Percentiles rank a stretch among this genome's conserved stretches.
phyloP scores from a whole-genome alignment of 495 filamentous ascomycete genomes.

The Trichoderma virens region DNA sequence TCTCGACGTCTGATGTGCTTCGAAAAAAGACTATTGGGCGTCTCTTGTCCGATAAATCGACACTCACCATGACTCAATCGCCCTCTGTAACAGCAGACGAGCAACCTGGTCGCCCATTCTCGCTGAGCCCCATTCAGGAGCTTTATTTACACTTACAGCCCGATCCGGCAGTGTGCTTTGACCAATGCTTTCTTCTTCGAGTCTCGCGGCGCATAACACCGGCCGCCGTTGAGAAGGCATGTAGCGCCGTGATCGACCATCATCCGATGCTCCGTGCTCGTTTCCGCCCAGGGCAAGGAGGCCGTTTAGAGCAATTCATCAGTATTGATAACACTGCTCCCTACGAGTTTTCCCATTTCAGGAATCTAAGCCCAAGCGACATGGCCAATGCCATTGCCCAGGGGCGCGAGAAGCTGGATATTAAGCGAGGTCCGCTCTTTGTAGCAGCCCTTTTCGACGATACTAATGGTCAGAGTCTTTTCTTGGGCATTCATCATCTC shows the following conservation, averaged over 20 bases:
- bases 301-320: too few species aligned
- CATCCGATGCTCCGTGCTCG: conserved; percentile 73
- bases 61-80: conserved; percentile 15
- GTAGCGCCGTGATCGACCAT: conserved; percentile 51
- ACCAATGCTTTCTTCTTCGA: conserved; percentile 59
- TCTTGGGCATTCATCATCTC: conserved; percentile 64
- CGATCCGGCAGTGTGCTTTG: conserved; percentile 60
- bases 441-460: conserved; percentile 37
- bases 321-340: too few species aligned
- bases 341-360: too few species aligned
- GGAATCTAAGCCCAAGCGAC: too few species aligned
- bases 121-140: conserved; percentile 63
- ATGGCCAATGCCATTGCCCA: too few species aligned
- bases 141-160: conserved; percentile 54
- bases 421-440: conserved; percentile 25
- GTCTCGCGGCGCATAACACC: conserved; percentile 43
- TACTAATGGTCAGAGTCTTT: conserved; percentile 36
- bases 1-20: conserved; percentile 20
- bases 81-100: conserved; percentile 25
- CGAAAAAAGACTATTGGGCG: conserved; percentile 17
- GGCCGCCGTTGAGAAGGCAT: conserved; percentile 40
- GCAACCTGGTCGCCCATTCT: conserved; percentile 34
- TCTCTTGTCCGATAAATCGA: conserved; percentile 34
- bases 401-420: too few species aligned
- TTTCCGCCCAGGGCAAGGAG: too few species aligned